A percentile compares a stretch with the other conserved stretches of the same genome.
These are phyloP conservation scores for Termitomyces sp. DNA, from an alignment of 768 basidiomycete genomes.

Conservation along the genomic window DNA sequence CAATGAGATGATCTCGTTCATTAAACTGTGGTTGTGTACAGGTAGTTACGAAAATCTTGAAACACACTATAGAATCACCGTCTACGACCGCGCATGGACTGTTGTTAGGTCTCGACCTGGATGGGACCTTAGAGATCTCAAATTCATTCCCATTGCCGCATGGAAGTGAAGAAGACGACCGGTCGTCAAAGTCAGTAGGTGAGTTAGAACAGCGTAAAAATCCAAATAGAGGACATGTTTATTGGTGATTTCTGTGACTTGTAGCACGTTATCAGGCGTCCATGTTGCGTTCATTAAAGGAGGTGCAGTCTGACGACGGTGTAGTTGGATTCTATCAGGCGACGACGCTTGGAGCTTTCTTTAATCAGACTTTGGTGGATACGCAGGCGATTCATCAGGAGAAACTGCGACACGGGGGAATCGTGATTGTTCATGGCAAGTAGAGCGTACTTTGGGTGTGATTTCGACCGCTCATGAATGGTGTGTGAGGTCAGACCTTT, in stretches of 20 bases:
- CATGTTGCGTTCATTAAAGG: slow-evolving; percentile 85
- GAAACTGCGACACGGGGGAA: slow-evolving; percentile 79
- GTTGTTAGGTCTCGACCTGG: slow-evolving; percentile 87
- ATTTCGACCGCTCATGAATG: neutral
- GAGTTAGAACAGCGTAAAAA: slow-evolving; percentile 22
- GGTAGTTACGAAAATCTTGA: slow-evolving; percentile 93
- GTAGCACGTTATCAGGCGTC: slow-evolving; percentile 77
- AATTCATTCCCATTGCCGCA: slow-evolving; percentile 86
- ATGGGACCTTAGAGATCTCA: slow-evolving; percentile 86
- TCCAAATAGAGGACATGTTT: slow-evolving; percentile 1
- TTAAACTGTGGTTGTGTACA: slow-evolving; percentile 24
- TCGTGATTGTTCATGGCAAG: slow-evolving; percentile 81
- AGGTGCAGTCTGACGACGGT: slow-evolving; percentile 88
- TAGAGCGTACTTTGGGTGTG: slow-evolving; percentile 1
- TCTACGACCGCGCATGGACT: slow-evolving; percentile 79
- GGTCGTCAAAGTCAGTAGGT: slow-evolving; percentile 75
- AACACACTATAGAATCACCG: slow-evolving; percentile 80
- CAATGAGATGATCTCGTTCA: neutral
- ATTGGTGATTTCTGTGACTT: slow-evolving; percentile 4
- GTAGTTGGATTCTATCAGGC: slow-evolving; percentile 95
- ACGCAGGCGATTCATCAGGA: slow-evolving; percentile 85
- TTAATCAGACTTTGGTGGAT: slow-evolving; percentile 76
- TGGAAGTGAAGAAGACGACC: slow-evolving; percentile 74
- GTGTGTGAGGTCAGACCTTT: slow-evolving; percentile 51
- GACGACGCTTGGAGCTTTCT: slow-evolving; percentile 80